Evolutionary conservation across 2,329 filamentous ascomycete species (phyloP).

Genomic region (Lanzia echinophila): DNA sequence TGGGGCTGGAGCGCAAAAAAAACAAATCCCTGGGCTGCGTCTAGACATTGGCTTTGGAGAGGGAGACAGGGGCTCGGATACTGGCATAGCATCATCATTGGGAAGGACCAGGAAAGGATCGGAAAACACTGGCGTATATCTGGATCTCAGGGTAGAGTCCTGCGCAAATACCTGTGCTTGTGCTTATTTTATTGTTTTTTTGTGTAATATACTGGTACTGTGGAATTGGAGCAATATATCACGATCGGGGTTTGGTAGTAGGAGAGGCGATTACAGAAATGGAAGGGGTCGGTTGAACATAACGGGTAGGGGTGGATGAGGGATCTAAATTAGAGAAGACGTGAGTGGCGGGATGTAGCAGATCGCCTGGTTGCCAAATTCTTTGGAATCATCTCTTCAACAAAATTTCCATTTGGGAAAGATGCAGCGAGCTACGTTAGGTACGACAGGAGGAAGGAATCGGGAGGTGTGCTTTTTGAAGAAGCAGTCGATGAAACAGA

Average conservation of each 20-base stretch:
- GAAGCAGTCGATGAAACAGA: not conserved
- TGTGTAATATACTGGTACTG: constrained; percentile 6
- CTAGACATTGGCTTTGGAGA: constrained; percentile 5
- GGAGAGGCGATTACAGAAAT: not conserved
- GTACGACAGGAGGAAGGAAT: not conserved
- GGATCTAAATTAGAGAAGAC: not conserved
- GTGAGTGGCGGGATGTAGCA: not conserved
- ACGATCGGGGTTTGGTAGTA: not conserved
- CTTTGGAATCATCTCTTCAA: constrained; percentile 1
- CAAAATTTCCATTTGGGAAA: not conserved
- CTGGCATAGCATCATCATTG: not conserved
- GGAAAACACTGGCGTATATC: constrained; percentile 4
- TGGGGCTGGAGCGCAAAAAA: constrained; percentile 10
- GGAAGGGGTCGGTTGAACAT: not conserved
- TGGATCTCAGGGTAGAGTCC: constrained; percentile 1
- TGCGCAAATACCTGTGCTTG: not conserved
- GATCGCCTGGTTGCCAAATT: not conserved
- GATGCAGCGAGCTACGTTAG: not conserved
- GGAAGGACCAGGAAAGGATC: not conserved
- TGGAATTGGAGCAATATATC: not conserved
- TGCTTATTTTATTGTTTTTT: not conserved
- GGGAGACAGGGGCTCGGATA: constrained; percentile 1
- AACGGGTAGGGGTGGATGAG: not conserved
- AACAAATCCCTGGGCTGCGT: not conserved
- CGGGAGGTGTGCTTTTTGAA: not conserved